Evolutionary conservation across 139 green algal species (phyloP).

Genomic region (Nannochloris sp.): DNA sequence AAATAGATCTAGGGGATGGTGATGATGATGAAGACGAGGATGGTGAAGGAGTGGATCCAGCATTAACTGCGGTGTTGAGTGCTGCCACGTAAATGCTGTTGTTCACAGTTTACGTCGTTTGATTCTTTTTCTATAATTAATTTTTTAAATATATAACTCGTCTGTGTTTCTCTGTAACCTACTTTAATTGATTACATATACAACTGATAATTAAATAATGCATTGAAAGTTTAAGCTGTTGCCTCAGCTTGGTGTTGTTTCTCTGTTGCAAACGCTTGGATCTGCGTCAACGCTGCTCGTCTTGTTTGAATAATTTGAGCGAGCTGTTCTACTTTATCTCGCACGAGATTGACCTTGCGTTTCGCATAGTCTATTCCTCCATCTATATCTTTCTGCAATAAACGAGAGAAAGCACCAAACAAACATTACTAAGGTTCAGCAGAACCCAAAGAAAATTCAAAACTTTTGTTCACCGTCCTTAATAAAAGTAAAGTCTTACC

Average conservation of each 20-base stretch:
- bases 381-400: conserved; percentile 46
- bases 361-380: conserved; percentile 64
- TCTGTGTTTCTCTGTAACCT: too few species aligned
- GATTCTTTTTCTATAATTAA: too few species aligned
- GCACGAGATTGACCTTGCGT: conserved; percentile 56
- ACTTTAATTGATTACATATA: background rate
- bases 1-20: conserved; percentile 12
- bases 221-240: background rate
- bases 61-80: background rate
- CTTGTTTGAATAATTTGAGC: conserved; percentile 16
- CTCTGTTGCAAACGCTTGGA: background rate
- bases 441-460: background rate
- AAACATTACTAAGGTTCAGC: background rate
- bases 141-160: too few species aligned
- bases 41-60: background rate
- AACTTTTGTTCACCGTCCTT: background rate
- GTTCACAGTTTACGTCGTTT: too few species aligned
- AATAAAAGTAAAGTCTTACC: too few species aligned
- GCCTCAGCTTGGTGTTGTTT: background rate
- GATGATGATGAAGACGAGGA: background rate
- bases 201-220: conserved; percentile 10
- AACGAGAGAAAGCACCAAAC: background rate
- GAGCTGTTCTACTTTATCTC: conserved; percentile 51
- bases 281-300: background rate
- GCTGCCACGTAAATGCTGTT: too few species aligned